These are phyloP conservation scores for Cercospora zeina DNA, from an alignment of 2,329 filamentous ascomycete genomes.

Conservation along the genomic window DNA sequence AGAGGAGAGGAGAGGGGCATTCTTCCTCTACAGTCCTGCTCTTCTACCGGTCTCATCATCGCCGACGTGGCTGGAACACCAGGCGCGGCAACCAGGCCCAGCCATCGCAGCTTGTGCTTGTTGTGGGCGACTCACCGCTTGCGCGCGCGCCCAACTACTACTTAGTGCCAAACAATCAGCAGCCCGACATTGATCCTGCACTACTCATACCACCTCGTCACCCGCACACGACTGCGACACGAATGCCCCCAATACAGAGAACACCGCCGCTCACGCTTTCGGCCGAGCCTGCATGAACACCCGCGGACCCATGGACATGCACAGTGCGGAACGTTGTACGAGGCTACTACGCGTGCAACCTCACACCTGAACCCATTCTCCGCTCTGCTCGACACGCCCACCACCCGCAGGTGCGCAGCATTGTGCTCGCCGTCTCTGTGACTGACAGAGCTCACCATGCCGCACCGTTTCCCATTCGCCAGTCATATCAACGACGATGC, in stretches of 20 bases:
- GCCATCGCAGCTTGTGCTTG: neutral
- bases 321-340: constrained; percentile 21
- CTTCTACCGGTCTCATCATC: neutral
- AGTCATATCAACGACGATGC: constrained; percentile 27
- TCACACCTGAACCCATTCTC: constrained; percentile 10
- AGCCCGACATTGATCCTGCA: constrained; percentile 8
- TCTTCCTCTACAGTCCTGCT: too few relatives aligned
- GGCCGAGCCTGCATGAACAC: constrained; percentile 21
- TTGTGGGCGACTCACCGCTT: neutral
- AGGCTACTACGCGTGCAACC: constrained; percentile 21
- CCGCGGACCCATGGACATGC: constrained; percentile 24
- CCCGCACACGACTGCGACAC: neutral
- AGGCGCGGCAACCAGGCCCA: neutral
- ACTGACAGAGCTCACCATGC: constrained; percentile 32
- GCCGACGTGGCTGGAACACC: neutral
- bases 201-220: constrained; percentile 4
- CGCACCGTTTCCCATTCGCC: constrained; percentile 38
- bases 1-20: too few relatives aligned
- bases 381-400: neutral
- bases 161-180: neutral
- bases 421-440: constrained; percentile 14
- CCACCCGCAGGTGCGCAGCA: neutral
- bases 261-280: constrained; percentile 12
- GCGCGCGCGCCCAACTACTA: neutral
- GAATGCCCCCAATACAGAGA: neutral